phyloP scores from a whole-genome alignment of 768 basidiomycete species.

The Lactarius psammicola region DNA sequence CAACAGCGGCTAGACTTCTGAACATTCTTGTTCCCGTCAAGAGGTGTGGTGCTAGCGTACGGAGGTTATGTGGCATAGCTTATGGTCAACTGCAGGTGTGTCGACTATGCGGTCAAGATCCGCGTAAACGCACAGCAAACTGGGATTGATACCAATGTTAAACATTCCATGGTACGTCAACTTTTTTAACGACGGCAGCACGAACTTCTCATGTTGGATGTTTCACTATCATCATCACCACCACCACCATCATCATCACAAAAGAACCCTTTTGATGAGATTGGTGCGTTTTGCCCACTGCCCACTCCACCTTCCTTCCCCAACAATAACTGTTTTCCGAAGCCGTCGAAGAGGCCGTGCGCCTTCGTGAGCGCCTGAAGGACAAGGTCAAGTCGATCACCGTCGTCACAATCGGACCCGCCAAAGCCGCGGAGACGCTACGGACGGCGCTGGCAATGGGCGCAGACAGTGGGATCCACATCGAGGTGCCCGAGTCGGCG shows the following conservation, averaged over 20 bases:
- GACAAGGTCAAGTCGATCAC: slow-evolving; percentile 80
- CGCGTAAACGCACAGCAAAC: slow-evolving; percentile 94
- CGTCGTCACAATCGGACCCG: slow-evolving; percentile 90
- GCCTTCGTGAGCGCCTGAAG: slow-evolving; percentile 83
- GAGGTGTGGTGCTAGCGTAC: slow-evolving; percentile 47
- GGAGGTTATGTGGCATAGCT: background rate
- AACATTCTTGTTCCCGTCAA: slow-evolving; percentile 96
- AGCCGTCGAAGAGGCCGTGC: slow-evolving; percentile 98
- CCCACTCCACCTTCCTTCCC: background rate
- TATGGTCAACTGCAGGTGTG: slow-evolving; percentile 51
- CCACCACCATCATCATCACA: slow-evolving; percentile 3
- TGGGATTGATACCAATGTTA: slow-evolving; percentile 94
- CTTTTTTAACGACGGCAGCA: background rate
- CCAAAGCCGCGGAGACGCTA: slow-evolving; percentile 86
- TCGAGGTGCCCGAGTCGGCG: slow-evolving; percentile 73
- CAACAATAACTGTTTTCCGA: slow-evolving; percentile 5
- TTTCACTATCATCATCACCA: background rate
- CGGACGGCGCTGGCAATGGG: slow-evolving; percentile 98
- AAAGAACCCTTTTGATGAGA: slow-evolving; percentile 98
- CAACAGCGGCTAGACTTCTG: slow-evolving; percentile 66
- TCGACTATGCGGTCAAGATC: slow-evolving; percentile 99
- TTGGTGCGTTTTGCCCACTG: slow-evolving; percentile 57
- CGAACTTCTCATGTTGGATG: background rate
- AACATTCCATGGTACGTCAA: slow-evolving; percentile 91
- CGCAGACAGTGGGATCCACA: slow-evolving; percentile 88